Percentiles rank a stretch among this genome's conserved stretches.
Conservation (phyloP, 176 grass and related monocot species). For the Aegilops sharonensis region DNA sequence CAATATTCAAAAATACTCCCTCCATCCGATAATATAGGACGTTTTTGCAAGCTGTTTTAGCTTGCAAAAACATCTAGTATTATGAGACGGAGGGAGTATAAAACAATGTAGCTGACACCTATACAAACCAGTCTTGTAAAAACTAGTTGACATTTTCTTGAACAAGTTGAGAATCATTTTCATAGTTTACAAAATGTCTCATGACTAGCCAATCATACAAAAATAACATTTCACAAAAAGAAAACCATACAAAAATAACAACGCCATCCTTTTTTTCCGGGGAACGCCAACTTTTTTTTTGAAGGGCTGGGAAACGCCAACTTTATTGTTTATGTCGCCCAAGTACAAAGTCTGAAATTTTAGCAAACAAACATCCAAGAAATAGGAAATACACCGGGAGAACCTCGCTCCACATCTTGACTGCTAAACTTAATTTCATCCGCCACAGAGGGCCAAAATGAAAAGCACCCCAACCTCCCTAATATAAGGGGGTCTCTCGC, state of each 20-base stretch:
- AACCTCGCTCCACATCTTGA: too few species aligned
- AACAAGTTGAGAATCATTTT: not conserved
- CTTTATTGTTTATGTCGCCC: not conserved
- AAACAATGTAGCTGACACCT: too few species aligned
- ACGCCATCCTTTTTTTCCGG: not conserved
- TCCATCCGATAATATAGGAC: too few species aligned
- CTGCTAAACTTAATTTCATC: not conserved
- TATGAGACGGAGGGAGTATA: too few species aligned
- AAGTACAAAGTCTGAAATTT: not conserved
- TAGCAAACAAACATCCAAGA: not conserved
- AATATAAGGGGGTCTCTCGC: conserved; percentile 16
- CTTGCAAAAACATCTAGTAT: too few species aligned
- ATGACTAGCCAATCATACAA: not conserved
- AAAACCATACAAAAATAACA: not conserved
- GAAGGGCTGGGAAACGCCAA: not conserved
- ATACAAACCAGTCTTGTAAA: too few species aligned
- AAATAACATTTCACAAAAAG: not conserved
- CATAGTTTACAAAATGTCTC: not conserved
- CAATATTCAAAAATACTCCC: too few species aligned
- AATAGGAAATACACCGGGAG: not conserved
- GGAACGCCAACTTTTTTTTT: too few species aligned
- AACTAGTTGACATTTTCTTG: not conserved
- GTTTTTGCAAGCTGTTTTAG: too few species aligned
- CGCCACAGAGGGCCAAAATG: not conserved
- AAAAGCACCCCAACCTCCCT: not conserved